These are phyloP conservation scores for Colletotrichum orchidophilum DNA, from an alignment of 2,329 filamentous ascomycete genomes.

Conservation along the genomic window DNA sequence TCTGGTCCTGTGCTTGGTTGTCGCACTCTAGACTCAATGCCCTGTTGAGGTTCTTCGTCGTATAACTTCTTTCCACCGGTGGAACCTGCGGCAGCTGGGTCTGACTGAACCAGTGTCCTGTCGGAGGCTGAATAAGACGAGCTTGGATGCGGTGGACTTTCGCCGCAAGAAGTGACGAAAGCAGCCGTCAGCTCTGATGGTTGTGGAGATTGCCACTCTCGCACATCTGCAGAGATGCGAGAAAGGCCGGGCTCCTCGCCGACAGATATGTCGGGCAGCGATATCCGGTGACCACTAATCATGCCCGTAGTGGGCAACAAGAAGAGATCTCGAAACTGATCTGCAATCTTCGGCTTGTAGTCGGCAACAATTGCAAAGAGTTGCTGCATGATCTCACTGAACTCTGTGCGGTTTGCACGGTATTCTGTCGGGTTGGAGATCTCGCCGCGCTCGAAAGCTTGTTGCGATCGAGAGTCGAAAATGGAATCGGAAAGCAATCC, in stretches of 20 bases:
- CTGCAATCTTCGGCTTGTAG: background rate
- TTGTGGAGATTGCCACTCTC: background rate
- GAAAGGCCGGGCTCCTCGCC: background rate
- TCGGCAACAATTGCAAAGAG: background rate
- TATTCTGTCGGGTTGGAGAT: background rate
- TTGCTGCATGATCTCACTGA: background rate
- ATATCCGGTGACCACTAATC: background rate
- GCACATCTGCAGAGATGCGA: background rate
- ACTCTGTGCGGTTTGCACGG: background rate
- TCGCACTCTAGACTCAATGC: too few species aligned
- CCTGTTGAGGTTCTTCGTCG: background rate
- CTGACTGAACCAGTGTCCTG: background rate
- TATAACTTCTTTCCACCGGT: background rate
- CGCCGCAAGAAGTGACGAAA: background rate
- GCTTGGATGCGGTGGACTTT: background rate
- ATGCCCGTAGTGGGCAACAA: background rate
- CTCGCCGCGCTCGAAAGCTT: background rate
- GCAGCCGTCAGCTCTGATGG: background rate
- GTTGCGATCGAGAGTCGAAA: background rate
- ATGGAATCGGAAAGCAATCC: background rate
- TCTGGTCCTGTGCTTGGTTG: too few species aligned
- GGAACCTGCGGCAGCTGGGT: background rate
- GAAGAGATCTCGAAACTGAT: background rate
- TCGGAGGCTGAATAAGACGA: background rate
- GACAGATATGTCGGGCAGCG: background rate